These are phyloP conservation scores for Microdochium trichocladiopsis DNA, from an alignment of 2,329 filamentous ascomycete species.

Conservation along the genomic window DNA sequence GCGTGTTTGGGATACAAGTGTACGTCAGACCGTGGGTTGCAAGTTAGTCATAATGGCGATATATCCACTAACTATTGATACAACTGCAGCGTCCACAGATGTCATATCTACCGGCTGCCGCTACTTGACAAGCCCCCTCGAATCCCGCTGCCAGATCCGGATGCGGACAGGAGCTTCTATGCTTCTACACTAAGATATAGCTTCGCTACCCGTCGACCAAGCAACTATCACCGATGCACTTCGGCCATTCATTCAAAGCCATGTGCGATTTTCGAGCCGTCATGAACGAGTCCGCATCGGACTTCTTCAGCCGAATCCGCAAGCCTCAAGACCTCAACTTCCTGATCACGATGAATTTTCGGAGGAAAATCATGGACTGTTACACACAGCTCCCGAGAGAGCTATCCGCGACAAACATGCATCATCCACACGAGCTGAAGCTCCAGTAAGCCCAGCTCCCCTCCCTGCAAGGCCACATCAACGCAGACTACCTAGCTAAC, in stretches of 20 bases:
- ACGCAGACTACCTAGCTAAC: not conserved
- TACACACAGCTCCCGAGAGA: not conserved
- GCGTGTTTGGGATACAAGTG: not conserved
- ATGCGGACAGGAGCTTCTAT: not conserved
- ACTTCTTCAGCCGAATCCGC: slow-evolving; percentile 8
- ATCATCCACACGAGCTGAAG: slow-evolving; percentile 3
- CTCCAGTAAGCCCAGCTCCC: not conserved
- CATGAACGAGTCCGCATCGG: slow-evolving; percentile 14
- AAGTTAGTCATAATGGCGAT: not conserved
- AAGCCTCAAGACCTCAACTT: slow-evolving; percentile 5
- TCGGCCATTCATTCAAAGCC: not conserved
- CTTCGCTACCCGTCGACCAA: not conserved
- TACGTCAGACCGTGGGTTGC: not conserved
- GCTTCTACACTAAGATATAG: not conserved
- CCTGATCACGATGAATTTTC: slow-evolving; percentile 12
- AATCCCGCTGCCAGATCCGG: not conserved
- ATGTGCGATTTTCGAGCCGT: slow-evolving; percentile 15
- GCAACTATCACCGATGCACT: not conserved
- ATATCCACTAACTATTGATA: not conserved
- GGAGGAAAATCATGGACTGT: slow-evolving; percentile 10
- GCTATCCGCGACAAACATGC: not conserved
- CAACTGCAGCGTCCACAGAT: not conserved
- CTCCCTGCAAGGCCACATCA: not conserved
- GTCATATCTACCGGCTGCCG: not conserved
- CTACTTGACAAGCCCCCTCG: not conserved